Percentiles rank a stretch among this genome's conserved stretches.
These are phyloP conservation scores for Parathielavia appendiculata DNA, from an alignment of 495 filamentous ascomycete species.

Conservation along the genomic window DNA sequence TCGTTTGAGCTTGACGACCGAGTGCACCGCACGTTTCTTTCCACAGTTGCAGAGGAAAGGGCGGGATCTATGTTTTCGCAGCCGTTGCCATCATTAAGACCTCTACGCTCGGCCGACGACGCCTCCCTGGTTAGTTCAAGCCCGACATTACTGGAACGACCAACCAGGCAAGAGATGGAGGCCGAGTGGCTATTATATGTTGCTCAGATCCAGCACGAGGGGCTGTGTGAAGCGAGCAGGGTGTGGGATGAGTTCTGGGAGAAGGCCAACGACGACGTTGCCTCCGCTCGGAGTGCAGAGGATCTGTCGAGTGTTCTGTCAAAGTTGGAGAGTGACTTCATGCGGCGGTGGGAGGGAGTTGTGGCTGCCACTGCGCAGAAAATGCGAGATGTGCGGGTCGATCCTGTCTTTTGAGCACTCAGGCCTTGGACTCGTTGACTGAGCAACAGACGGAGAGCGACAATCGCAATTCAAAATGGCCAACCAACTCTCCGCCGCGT, in stretches of 20 bases:
- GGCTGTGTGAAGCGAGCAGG: slow-evolving; percentile 20
- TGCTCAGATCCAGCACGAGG: slow-evolving; percentile 18
- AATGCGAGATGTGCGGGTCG: slow-evolving; percentile 15
- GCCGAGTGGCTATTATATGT: slow-evolving; percentile 3
- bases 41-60: neutral
- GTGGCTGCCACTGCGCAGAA: slow-evolving; percentile 9
- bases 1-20: neutral
- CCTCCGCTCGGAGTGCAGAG: slow-evolving; percentile 3
- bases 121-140: slow-evolving; percentile 5
- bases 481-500: too few species aligned
- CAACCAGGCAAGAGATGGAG: neutral
- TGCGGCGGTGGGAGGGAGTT: slow-evolving; percentile 9
- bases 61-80: neutral
- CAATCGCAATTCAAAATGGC: too few species aligned
- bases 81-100: neutral
- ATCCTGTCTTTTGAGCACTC: too few species aligned
- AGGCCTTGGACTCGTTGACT: neutral
- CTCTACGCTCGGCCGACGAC: neutral
- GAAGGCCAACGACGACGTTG: slow-evolving; percentile 16
- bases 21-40: neutral
- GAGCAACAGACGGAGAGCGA: too few species aligned
- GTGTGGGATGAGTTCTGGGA: slow-evolving; percentile 29
- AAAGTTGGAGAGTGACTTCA: slow-evolving; percentile 19
- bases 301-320: slow-evolving; percentile 13
- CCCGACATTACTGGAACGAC: neutral